Base-by-base conservation (phyloP, 192 early-diverging fungal genomes). In the Gonapodya sp. region DNA sequence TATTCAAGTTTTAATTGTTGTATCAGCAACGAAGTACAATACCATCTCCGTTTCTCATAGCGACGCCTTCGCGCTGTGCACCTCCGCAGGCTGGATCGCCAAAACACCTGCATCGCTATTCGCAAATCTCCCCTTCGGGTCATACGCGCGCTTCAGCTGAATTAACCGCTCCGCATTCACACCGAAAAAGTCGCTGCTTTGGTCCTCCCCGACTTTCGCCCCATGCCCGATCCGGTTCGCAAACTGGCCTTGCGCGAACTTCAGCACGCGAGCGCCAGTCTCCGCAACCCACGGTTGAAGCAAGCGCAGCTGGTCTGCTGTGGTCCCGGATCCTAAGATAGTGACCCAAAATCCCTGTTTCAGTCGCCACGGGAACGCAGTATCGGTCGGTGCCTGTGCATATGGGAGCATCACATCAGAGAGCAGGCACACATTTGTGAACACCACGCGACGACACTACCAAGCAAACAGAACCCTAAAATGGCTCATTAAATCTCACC, bases 321-420 rank as follows among this genome's bases (percentile, higher is more conserved):
- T 77, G 8, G 75, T 77, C 30, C 18, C 75, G 31, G 75, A 77
- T 2, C 18, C 75, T 16, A 77, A 33, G 75, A 18, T 32, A 8
- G 75, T 77, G 8, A 77, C 34, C 75, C 75, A 77, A 34, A 31
- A 33, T 2, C 75, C 75, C 8, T 33, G 18, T 33, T 77, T 77
- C 30, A 77, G 75, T 14, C 75, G 75, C 75, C 75, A 77, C 31
- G 75, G 75, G 31, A 77, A 77, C 18, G 75, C 75, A 34, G 75
- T 77, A 32, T 77, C 75, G 75, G 30, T 34, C 8, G 75, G 75
- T 64, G 46, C 8, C 46, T 64, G 24, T 24, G 24, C 24, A 64
- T 64, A 24, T 16, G 8, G n/a, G n/a, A n/a, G n/a, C n/a, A n/a
- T n/a, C n/a, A n/a, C n/a, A n/a, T n/a, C n/a, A n/a, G n/a, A n/a